Evolutionary conservation across 768 basidiomycete genomes (phyloP).

Genomic region (Cyclocybe aegerita): DNA sequence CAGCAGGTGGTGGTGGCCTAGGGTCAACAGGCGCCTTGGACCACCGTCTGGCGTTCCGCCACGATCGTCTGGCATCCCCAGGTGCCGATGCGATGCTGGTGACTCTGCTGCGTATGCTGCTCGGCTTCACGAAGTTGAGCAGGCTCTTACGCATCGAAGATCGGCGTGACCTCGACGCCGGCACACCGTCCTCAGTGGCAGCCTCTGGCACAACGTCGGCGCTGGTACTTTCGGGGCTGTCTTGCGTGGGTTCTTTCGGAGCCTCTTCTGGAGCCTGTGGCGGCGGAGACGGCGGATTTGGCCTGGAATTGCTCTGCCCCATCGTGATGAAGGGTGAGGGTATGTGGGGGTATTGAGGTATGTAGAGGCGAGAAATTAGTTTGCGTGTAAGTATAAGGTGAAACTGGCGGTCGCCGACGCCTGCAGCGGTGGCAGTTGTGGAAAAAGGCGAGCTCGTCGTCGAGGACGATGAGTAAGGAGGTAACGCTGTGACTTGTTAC

Average conservation of each 20-base stretch:
- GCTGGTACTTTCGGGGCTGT: conserved; percentile 13
- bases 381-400: conserved; percentile 4
- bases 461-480: conserved; percentile 16
- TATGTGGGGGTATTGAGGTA: conserved; percentile 10
- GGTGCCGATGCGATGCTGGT: conserved; percentile 9
- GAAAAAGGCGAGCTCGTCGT: conserved; percentile 17
- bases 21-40: conserved; percentile 27
- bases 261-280: background rate
- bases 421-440: conserved; percentile 11
- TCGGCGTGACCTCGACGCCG: conserved; percentile 17
- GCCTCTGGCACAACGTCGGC: conserved; percentile 11
- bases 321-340: conserved; percentile 10
- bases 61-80: conserved; percentile 16
- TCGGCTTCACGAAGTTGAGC: conserved; percentile 23
- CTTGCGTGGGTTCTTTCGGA: background rate
- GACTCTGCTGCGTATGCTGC: conserved; percentile 17
- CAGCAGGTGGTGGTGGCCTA: conserved; percentile 3
- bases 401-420: background rate
- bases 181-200: conserved; percentile 4
- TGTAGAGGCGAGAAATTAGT: conserved; percentile 13
- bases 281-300: conserved; percentile 4
- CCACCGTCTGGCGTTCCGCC: conserved; percentile 30
- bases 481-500: background rate
- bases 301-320: conserved; percentile 20
- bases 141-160: conserved; percentile 23